Evolutionary conservation across 2,329 filamentous ascomycete genomes (phyloP), one percentile per base, ranked within the genome.

Genomic region (Drechslera avenae): DNA sequence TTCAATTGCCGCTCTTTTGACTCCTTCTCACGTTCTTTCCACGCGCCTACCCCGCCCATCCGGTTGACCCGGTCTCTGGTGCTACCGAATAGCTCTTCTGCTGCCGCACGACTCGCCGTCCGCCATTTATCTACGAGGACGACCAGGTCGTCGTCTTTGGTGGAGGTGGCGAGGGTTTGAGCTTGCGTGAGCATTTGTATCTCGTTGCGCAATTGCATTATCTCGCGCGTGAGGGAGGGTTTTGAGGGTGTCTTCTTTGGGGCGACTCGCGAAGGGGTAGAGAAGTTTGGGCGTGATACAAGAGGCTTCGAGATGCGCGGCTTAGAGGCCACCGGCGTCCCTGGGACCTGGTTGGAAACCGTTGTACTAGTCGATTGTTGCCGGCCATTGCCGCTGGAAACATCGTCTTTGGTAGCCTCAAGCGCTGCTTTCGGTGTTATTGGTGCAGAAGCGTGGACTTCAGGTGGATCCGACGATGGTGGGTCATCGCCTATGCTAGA

Each of bases 1-100:
- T 74, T 54, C 65, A 61, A 68, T 65, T 66, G 63, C 52, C 67
- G 64, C 46, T 73, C 61, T 42, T 62, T 60, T 42, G 70, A 63
- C 46, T 72, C 67, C 40, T 58, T 67, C 53, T 75, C 69, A 18
- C 70, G 64, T 12, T 69, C 63, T 46, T 66, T 80, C 80, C 81
- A 87, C 5, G 78, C 83, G 30, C 75, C 72, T 33, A 86, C 77
- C 1, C 85, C 86, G 16, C 86, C 86, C 81, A 87, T 86, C 59
- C 81, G 75, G 61, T 83, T 77, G 30, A 88, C 78, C 46, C 83
- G 74, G 67, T 86, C 84, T 55, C 80, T 79, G 17, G 86, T 83
- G 16, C 77, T 73, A 18, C 74, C 78, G 68, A 87, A 90, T 9
- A 89, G 73, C 62, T 88, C 85, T 59, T 90, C 87, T 1, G 87